Percentiles rank a stretch among this genome's conserved stretches.
Conservation (phyloP, 1,139 yeast genomes). For the Yamadazyma trypodendri region DNA sequence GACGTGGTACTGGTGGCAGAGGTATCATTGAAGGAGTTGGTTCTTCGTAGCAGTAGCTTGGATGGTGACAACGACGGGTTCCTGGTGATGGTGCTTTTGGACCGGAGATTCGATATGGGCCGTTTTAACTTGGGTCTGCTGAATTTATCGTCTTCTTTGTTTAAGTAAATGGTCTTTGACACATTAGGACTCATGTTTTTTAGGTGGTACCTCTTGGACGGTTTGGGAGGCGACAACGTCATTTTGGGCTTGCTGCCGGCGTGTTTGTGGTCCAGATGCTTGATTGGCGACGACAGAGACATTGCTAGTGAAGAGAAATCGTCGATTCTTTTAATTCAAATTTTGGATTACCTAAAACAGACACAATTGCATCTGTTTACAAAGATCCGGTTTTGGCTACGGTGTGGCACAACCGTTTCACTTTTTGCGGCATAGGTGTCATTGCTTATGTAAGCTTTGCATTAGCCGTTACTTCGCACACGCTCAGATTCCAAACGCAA, state of each 20-base stretch:
- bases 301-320: not conserved
- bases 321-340: slow-evolving; percentile 1
- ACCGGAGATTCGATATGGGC: slow-evolving; percentile 17
- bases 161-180: slow-evolving; percentile 28
- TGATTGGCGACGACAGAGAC: slow-evolving; percentile 2
- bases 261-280: not conserved
- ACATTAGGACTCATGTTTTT: slow-evolving; percentile 47
- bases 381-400: no score
- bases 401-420: not conserved
- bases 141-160: slow-evolving; percentile 13
- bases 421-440: no score
- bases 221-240: slow-evolving; percentile 14
- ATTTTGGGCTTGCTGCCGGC: not conserved
- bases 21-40: slow-evolving; percentile 30
- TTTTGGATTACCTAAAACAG: not conserved
- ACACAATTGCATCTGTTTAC: slow-evolving; percentile 2
- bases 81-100: slow-evolving; percentile 12
- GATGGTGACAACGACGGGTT: slow-evolving; percentile 17
- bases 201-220: slow-evolving; percentile 30
- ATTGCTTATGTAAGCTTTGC: not conserved
- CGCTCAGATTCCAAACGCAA: no score
- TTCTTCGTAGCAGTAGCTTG: slow-evolving; percentile 27
- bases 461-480: no score
- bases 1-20: slow-evolving; percentile 8
- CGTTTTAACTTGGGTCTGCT: slow-evolving; percentile 18